Percentiles rank a stretch among this genome's conserved stretches.
phyloP scores from a whole-genome alignment of 495 filamentous ascomycete genomes.

The Rostrohypoxylon terebratum region DNA sequence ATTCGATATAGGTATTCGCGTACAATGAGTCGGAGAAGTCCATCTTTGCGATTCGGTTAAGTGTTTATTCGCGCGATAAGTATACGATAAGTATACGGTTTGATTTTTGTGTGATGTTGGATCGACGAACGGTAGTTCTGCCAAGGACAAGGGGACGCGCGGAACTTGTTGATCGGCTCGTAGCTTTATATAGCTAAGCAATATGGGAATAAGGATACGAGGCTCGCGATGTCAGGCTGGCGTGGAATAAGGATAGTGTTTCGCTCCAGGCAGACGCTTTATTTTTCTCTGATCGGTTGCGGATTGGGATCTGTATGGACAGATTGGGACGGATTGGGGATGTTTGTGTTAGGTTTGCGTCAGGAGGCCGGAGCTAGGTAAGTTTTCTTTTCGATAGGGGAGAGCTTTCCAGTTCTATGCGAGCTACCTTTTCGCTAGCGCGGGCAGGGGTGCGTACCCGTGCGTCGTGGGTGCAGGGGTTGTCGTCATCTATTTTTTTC shows the following conservation, averaged over 20 bases:
- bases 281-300: background rate
- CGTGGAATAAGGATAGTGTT: background rate
- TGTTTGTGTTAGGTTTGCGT: conserved; percentile 23
- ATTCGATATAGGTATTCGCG: conserved; percentile 29
- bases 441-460: conserved; percentile 1
- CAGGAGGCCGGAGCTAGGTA: conserved; percentile 29
- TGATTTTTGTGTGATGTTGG: background rate
- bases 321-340: conserved; percentile 9
- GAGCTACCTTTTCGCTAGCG: conserved; percentile 13
- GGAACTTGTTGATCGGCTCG: background rate
- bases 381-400: conserved; percentile 14
- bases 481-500: conserved; percentile 8
- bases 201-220: background rate
- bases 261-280: conserved; percentile 36
- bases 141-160: conserved; percentile 17
- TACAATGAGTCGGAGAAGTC: conserved; percentile 63
- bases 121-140: background rate
- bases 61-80: conserved; percentile 10
- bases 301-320: conserved; percentile 24
- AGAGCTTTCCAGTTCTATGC: background rate
- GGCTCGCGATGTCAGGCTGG: conserved; percentile 9
- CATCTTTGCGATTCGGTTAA: conserved; percentile 48
- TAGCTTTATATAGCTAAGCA: conserved; percentile 6
- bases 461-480: background rate
- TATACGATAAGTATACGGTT: background rate